Conservation (phyloP, 2,329 filamentous ascomycete species). For the Tolypocladium sp. region DNA sequence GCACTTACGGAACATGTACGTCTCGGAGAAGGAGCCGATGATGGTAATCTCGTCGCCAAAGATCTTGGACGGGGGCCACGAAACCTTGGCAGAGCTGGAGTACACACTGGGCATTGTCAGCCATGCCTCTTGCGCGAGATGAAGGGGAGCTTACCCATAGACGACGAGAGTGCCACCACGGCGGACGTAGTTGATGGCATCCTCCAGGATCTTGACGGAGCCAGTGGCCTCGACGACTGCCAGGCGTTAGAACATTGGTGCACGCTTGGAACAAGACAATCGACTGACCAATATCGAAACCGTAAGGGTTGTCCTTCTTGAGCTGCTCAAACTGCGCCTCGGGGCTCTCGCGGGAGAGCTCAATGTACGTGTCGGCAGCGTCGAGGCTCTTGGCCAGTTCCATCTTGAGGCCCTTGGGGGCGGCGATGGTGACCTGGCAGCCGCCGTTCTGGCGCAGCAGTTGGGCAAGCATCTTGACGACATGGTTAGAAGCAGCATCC, state of each 20-base stretch:
- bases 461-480: constrained; percentile 44
- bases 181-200: constrained; percentile 62
- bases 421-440: constrained; percentile 61
- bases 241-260: constrained; percentile 5
- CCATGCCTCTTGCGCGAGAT: not conserved
- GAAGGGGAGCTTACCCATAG: constrained; percentile 35
- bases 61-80: constrained; percentile 64
- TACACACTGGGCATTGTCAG: constrained; percentile 42
- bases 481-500: not conserved
- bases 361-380: constrained; percentile 44
- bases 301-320: constrained; percentile 57
- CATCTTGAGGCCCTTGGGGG: constrained; percentile 61
- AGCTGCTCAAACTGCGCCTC: constrained; percentile 52
- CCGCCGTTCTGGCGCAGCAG: constrained; percentile 57
- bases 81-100: constrained; percentile 49
- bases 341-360: constrained; percentile 44
- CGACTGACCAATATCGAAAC: constrained; percentile 55
- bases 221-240: constrained; percentile 60
- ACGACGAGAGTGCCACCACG: constrained; percentile 63
- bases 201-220: constrained; percentile 58
- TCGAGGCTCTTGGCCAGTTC: constrained; percentile 52
- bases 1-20: constrained; percentile 56
- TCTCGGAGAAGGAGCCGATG: constrained; percentile 64
- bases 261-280: not conserved
- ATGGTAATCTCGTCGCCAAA: constrained; percentile 63